Evolutionary conservation across 371 early-diverging fungal species (phyloP).

Genomic region (Mortierella sp.): DNA sequence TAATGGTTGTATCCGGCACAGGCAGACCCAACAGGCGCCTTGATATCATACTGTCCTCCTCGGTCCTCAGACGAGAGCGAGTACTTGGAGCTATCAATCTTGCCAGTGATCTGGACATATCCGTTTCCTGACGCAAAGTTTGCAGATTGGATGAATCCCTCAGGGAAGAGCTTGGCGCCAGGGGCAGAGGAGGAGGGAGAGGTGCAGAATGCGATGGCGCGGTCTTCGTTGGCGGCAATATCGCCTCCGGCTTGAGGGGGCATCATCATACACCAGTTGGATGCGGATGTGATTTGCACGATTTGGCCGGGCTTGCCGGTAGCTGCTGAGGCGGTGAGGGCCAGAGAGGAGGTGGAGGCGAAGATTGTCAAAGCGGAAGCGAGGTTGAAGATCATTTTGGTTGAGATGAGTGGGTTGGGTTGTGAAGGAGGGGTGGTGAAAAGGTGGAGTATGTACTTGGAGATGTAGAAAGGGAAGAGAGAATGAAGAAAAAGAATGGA

Average conservation of each 20-base stretch:
- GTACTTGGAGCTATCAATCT: slow-evolving; percentile 56
- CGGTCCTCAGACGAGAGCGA: slow-evolving; percentile 37
- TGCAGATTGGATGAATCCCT: slow-evolving; percentile 58
- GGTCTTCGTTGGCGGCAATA: slow-evolving; percentile 65
- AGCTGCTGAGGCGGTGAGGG: background rate
- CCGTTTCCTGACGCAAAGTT: slow-evolving; percentile 51
- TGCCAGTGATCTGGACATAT: slow-evolving; percentile 61
- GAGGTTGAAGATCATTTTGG: slow-evolving; percentile 8
- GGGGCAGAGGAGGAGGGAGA: slow-evolving; percentile 47
- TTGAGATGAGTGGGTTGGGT: background rate
- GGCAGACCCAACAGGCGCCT: slow-evolving; percentile 54
- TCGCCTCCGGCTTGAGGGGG: slow-evolving; percentile 61
- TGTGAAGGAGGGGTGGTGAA: background rate
- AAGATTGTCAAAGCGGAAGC: background rate
- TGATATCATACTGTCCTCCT: slow-evolving; percentile 62
- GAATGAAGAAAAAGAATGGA: background rate
- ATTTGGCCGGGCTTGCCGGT: slow-evolving; percentile 29
- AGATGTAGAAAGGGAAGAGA: background rate
- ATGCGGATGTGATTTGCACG: slow-evolving; percentile 23
- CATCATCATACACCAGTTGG: slow-evolving; percentile 64
- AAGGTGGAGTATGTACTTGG: no score
- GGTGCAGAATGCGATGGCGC: slow-evolving; percentile 66
- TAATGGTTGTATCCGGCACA: slow-evolving; percentile 57
- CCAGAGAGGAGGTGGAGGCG: slow-evolving; percentile 9
- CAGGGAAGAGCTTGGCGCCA: slow-evolving; percentile 52